Base-by-base conservation (phyloP, 208 protist genomes). In the Leishmania amazonensis region DNA sequence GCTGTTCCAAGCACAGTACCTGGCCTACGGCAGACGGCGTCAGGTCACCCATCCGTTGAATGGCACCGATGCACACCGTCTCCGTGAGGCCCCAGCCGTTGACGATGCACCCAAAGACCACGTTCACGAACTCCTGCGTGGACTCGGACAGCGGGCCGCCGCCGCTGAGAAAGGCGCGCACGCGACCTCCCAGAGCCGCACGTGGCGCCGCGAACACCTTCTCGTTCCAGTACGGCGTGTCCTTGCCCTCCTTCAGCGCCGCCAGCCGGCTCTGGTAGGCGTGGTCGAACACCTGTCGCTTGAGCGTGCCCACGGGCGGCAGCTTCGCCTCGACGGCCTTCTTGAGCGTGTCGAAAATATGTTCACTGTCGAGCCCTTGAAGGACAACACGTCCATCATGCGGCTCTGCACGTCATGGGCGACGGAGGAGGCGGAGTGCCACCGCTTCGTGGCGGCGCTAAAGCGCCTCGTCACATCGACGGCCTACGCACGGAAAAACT, bases 21-120 rank as follows among this genome's bases (percentile, higher is more conserved):
- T 91, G 87, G 2, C 96, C 96, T 51, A 93, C 89, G 68, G 84
- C 85, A 28, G 82, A 84, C 6, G 84, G 82, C 38, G 86, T 76
- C 58, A 90, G 19, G 80, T 97, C 93, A 2, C 93, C 88, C 3
- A 87, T 35, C 5, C 84, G 81, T 82, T 95, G 90, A 38, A 92
- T 90, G 13, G 80, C 83, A 21, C 94, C 92, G 24, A 86, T 80
- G 80, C 91, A 93, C 28, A 89, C 83, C 24, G 95, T 96, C 86
- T 99, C 95, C 17, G 96, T 98, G 24, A 98, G 82, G 53, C 93
- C 97, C 91, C 96, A 99, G 54, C 95, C 96, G 54, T 96, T 83
- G 77, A 95, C 79, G 49, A 97, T 81, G 58, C 70, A 75, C 42
- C 91, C 89, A 71, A 95, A 96, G 4, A 94, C 86, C 38, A 97